Conservation (phyloP, 306 rosid species). For the Rosa persica region DNA sequence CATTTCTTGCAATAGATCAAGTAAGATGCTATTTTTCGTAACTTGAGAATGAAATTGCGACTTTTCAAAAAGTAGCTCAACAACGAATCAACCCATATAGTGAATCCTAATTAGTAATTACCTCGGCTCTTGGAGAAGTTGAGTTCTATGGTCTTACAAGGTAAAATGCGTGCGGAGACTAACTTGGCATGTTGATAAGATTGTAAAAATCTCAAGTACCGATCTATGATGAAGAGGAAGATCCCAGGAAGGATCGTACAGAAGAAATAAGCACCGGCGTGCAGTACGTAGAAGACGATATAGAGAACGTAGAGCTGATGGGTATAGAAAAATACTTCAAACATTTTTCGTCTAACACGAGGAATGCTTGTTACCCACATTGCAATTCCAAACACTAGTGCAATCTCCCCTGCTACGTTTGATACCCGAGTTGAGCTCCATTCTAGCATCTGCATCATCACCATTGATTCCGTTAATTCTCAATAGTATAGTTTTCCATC, state of each 20-base stretch:
- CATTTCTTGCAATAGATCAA: not conserved
- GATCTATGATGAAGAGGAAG: conserved; percentile 66
- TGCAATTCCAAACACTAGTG: conserved; percentile 41
- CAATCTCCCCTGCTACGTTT: conserved; percentile 60
- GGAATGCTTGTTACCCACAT: conserved; percentile 60
- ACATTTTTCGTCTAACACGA: conserved; percentile 51
- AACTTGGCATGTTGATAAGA: conserved; percentile 42
- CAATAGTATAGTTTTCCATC: not conserved
- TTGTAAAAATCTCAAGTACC: conserved; percentile 58
- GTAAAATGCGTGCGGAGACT: conserved; percentile 56
- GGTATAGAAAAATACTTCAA: conserved; percentile 69
- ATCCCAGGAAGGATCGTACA: conserved; percentile 65
- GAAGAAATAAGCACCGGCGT: conserved; percentile 49
- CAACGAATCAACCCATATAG: not conserved
- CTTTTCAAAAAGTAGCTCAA: not conserved
- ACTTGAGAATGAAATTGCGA: not conserved
- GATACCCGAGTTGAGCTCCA: conserved; percentile 56
- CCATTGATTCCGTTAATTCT: not conserved
- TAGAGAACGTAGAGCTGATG: conserved; percentile 62
- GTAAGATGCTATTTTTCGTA: not conserved
- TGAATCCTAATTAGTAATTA: not conserved
- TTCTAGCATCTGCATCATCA: conserved; percentile 30
- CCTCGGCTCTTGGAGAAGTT: conserved; percentile 60
- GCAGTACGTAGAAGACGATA: conserved; percentile 56
- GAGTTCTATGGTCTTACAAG: conserved; percentile 51